Evolutionary conservation across 345 rosid species (phyloP), one percentile per base, ranked within the genome.

Genomic region (Melaleuca alternifolia): DNA sequence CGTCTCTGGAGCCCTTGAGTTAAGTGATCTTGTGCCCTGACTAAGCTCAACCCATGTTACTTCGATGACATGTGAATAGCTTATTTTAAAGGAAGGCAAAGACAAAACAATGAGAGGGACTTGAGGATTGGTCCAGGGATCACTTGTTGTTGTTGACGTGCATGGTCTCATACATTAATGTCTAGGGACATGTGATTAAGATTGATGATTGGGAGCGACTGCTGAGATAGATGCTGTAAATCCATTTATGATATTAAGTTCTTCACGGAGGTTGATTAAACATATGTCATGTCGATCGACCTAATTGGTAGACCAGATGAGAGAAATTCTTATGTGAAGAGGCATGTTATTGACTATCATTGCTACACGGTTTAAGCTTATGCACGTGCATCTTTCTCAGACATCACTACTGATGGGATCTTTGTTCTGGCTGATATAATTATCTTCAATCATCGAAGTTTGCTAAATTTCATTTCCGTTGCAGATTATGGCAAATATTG

Each of bases 401-500:
- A 28, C 56, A 33, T 30, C n/a, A 16, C 48, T 83, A 0, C 48
- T 23, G 46, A 52, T 20, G 12, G 85, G 85, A 30, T 83, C 61
- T 51, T 33, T 52, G 48, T 51, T 44, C 46, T 16, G n/a, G n/a
- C 15, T 3, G 85, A 51, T 20, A 33, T 1, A 23, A 52, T 41
- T 18, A 28, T 52, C 50, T 51, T 37, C 54, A 7, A 23, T 21
- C 1, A 2, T 24, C 28, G 18, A n/a, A 54, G 59, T 54, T 53
- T 33, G 46, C 10, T 28, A 62, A 50, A 50, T 16, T 41, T 50
- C 51, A 11, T 85, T 86, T 75, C 37, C 0, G 26, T 86, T 92
- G 88, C 89, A 97, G 99, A 86, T 97, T 54, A 88, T 92, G 90
- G 95, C 90, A 61, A 95, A 94, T 89, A 93, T 96, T 56, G 96